These are phyloP conservation scores for Tetraselmis chui DNA, from an alignment of 139 green algal genomes.

Conservation along the genomic window DNA sequence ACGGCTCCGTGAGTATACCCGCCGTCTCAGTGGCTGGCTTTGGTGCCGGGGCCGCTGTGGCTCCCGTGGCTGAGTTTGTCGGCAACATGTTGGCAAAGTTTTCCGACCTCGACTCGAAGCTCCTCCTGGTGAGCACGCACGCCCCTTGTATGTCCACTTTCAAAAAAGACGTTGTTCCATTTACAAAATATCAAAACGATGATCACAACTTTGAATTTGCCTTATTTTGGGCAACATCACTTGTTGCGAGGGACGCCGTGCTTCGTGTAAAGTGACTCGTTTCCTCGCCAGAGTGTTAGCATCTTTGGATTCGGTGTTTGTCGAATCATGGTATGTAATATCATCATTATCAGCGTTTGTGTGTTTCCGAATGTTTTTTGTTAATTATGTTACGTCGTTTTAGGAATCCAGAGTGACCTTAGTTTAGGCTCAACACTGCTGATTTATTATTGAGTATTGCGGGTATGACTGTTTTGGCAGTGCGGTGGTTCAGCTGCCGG, in stretches of 20 bases:
- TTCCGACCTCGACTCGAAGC: not conserved
- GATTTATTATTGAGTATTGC: not conserved
- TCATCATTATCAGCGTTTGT: too few relatives aligned
- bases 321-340: too few relatives aligned
- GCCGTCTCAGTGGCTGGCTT: not conserved
- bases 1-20: not conserved
- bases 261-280: not conserved
- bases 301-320: too few relatives aligned
- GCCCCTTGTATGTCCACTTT: too few relatives aligned
- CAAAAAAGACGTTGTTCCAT: too few relatives aligned
- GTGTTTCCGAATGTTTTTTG: too few relatives aligned
- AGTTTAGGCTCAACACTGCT: not conserved
- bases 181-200: too few relatives aligned
- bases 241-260: not conserved
- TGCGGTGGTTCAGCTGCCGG: not conserved
- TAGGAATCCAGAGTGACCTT: too few relatives aligned
- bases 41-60: not conserved
- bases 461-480: not conserved
- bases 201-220: too few relatives aligned
- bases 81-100: not conserved
- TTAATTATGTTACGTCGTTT: too few relatives aligned
- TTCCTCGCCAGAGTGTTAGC: too few relatives aligned
- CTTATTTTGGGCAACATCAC: too few relatives aligned
- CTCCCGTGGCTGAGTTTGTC: not conserved
- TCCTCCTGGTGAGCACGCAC: not conserved